Conservation (phyloP, 2,329 filamentous ascomycete species). For the Orbilia ellipsospora region DNA sequence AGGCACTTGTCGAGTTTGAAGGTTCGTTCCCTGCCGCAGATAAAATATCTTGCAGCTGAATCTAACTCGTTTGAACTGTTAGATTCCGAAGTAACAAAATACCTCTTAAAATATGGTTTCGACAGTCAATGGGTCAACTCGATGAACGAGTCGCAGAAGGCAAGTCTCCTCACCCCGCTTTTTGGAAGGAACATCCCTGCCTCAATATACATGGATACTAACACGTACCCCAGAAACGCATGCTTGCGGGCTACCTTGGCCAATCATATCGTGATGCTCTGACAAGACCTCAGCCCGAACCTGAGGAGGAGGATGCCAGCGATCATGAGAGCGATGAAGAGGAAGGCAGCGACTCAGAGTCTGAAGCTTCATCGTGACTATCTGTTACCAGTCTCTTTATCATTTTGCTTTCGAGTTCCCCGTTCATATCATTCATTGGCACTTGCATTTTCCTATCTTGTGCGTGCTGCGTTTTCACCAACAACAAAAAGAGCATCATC, state of each 20-base stretch:
- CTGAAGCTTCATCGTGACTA: constrained; percentile 41
- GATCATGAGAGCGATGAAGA: constrained; percentile 38
- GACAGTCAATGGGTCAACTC: constrained; percentile 49
- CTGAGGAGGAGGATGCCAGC: constrained; percentile 35
- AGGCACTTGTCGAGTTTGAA: constrained; percentile 47
- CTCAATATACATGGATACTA: constrained; percentile 35
- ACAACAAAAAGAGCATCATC: constrained; percentile 26
- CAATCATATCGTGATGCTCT: constrained; percentile 55
- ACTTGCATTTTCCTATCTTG: constrained; percentile 42
- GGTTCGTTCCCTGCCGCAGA: constrained; percentile 16
- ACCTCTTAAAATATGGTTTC: constrained; percentile 53
- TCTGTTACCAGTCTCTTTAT: constrained; percentile 29
- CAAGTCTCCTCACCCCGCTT: constrained; percentile 16
- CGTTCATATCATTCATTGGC: constrained; percentile 36
- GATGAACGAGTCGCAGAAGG: constrained; percentile 54
- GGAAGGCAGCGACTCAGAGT: constrained; percentile 38
- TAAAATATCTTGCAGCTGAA: neutral
- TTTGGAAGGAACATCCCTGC: constrained; percentile 32
- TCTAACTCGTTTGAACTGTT: neutral
- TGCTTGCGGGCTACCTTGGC: constrained; percentile 53
- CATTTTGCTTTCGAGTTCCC: constrained; percentile 44
- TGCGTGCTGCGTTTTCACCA: constrained; percentile 32
- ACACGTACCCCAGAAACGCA: constrained; percentile 48
- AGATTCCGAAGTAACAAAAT: constrained; percentile 49
- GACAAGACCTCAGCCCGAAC: constrained; percentile 43